Conservation (phyloP, 1,139 yeast species). For the Suhomyces anneliseae region DNA sequence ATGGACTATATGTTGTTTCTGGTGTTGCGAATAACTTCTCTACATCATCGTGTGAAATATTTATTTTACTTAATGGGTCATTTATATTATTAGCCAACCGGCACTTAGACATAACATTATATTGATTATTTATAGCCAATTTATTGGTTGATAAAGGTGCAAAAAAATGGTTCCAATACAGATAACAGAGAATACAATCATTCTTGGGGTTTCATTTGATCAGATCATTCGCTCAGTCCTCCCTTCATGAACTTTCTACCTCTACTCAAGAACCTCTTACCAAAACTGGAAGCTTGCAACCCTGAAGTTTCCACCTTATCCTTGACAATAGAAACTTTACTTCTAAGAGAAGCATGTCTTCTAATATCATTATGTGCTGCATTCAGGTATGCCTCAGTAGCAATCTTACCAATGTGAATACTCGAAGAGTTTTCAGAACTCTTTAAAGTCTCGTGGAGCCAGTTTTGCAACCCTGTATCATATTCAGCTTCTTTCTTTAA, state of each 20-base stretch:
- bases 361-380: constrained; percentile 47
- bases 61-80: too few species aligned
- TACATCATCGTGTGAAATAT: too few species aligned
- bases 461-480: constrained; percentile 48
- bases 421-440: constrained; percentile 33
- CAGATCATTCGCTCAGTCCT: not conserved
- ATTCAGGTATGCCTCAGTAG: constrained; percentile 48
- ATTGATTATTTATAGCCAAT: too few species aligned
- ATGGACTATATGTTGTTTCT: not conserved
- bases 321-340: constrained; percentile 44
- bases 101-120: too few species aligned
- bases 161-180: too few species aligned
- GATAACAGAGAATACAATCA: too few species aligned
- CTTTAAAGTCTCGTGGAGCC: constrained; percentile 45
- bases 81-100: too few species aligned
- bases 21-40: too few species aligned
- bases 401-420: constrained; percentile 47
- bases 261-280: constrained; percentile 42
- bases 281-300: constrained; percentile 42
- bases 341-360: constrained; percentile 43
- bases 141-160: too few species aligned
- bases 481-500: constrained; percentile 38
- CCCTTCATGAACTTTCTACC: constrained; percentile 43
- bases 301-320: constrained; percentile 48
- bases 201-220: not conserved